Evolutionary conservation across 148 eudicot genomes (phyloP).

Genomic region (Oxyria digyna): DNA sequence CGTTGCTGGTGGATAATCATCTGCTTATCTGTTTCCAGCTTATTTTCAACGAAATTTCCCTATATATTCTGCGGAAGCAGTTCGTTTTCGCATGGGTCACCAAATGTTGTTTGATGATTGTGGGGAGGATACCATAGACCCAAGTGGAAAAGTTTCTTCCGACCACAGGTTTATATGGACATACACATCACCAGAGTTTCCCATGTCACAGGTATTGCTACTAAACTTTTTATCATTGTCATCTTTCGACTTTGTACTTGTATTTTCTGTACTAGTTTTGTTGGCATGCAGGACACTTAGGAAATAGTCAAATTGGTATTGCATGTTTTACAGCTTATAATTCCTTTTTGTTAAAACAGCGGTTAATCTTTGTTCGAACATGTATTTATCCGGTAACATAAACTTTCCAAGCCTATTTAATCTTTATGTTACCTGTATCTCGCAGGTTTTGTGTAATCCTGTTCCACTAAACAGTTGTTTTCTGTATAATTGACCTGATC

Average conservation of each 20-base stretch:
- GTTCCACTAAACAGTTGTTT: not conserved
- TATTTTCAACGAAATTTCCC: slow-evolving; percentile 54
- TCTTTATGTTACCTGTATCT: not conserved
- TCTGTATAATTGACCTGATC: not conserved
- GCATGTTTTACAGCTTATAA: not conserved
- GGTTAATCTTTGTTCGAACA: not conserved
- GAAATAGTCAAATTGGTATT: not conserved
- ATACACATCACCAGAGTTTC: slow-evolving; percentile 63
- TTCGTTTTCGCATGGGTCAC: slow-evolving; percentile 72
- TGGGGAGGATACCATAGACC: slow-evolving; percentile 14
- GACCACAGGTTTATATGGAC: slow-evolving; percentile 72
- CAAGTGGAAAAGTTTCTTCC: slow-evolving; percentile 20
- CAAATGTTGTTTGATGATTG: slow-evolving; percentile 22
- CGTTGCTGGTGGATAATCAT: not conserved
- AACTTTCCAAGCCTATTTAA: not conserved
- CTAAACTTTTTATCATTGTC: not conserved
- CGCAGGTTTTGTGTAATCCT: not conserved
- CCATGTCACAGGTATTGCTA: slow-evolving; percentile 59
- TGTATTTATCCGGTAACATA: not conserved
- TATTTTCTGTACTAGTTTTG: not conserved
- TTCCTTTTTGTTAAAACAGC: not conserved
- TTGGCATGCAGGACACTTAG: not conserved
- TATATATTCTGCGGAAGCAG: slow-evolving; percentile 76
- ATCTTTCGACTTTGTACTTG: not conserved
- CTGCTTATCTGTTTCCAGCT: slow-evolving; percentile 26